Percentiles rank a stretch among this genome's conserved stretches.
Evolutionary conservation across 78 protist species (phyloP).

Genomic region (Mantamonas sphyraenae): DNA sequence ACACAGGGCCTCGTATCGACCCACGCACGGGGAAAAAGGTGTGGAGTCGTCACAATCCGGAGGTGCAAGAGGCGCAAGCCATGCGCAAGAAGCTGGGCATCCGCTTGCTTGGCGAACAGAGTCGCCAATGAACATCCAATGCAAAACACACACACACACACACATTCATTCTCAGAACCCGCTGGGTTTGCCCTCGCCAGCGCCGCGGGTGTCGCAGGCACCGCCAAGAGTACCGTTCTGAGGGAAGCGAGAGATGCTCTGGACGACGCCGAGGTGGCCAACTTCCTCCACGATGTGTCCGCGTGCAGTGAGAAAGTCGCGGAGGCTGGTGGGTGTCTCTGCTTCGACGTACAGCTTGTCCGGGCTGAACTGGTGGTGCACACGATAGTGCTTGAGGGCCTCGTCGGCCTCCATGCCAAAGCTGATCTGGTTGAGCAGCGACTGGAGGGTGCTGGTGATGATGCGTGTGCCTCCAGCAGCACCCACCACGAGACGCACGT

Average conservation of each 20-base stretch:
- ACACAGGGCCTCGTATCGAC: too few relatives aligned
- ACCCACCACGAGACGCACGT: conserved; percentile 7
- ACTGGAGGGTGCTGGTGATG: conserved; percentile 1
- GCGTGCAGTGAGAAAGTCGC: neutral
- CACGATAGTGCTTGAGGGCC: conserved; percentile 11
- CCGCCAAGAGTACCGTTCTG: neutral
- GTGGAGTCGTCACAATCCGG: too few relatives aligned
- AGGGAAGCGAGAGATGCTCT: neutral
- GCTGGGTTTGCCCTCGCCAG: too few relatives aligned
- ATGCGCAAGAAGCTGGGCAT: too few relatives aligned
- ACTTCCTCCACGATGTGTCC: neutral
- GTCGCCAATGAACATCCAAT: too few relatives aligned
- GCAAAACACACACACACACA: too few relatives aligned
- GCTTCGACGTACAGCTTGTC: neutral
- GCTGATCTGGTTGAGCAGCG: neutral
- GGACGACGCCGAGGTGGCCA: neutral
- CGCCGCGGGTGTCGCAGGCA: neutral
- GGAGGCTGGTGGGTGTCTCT: too few relatives aligned
- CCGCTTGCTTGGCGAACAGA: too few relatives aligned
- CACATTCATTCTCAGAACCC: too few relatives aligned
- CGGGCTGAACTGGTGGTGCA: conserved; percentile 28
- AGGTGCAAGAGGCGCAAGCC: too few relatives aligned
- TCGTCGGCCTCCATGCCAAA: neutral
- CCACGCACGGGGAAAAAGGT: too few relatives aligned
- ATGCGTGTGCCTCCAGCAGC: conserved; percentile 32